phyloP scores from a whole-genome alignment of 1,284 basidiomycete species.

The Leccinum solheimii region DNA sequence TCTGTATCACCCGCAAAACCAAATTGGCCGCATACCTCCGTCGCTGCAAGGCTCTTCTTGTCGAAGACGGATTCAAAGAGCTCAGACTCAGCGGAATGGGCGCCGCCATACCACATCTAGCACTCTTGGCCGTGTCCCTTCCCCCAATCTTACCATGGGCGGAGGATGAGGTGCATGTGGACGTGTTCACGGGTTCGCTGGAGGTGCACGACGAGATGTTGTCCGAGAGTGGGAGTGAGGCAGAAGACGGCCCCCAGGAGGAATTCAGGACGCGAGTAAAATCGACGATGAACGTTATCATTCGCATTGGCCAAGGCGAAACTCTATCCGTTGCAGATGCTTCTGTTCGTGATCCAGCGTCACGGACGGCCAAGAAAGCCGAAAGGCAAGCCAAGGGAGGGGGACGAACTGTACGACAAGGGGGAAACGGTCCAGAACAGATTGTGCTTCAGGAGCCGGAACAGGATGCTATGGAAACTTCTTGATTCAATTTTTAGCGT shows the following conservation, averaged over 20 bases:
- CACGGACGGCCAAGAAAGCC: conserved; percentile 14
- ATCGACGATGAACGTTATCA: conserved; percentile 59
- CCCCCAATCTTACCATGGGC: conserved; percentile 74
- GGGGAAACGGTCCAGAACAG: conserved; percentile 16
- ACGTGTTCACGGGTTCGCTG: conserved; percentile 73
- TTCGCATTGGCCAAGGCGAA: conserved; percentile 62
- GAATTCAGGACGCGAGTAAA: conserved; percentile 65
- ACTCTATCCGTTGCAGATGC: conserved; percentile 32
- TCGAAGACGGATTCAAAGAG: conserved; percentile 81
- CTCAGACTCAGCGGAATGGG: conserved; percentile 81
- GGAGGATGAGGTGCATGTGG: conserved; percentile 61
- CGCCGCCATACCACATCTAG: conserved; percentile 83
- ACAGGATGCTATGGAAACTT: conserved; percentile 36
- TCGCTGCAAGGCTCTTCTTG: conserved; percentile 72
- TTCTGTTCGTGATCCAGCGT: conserved; percentile 1
- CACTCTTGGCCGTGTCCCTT: conserved; percentile 70
- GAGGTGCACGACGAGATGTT: conserved; percentile 79
- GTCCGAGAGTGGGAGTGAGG: conserved; percentile 69
- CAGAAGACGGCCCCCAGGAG: conserved; percentile 44
- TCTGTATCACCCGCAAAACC: conserved; percentile 82
- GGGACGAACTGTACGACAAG: conserved; percentile 2
- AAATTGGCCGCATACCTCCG: conserved; percentile 73
- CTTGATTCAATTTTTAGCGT: conserved; percentile 13
- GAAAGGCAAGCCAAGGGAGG: conserved; percentile 16
- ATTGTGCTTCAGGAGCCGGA: conserved; percentile 39